phyloP scores from a whole-genome alignment of 768 basidiomycete genomes.

The Mycena chlorophos region DNA sequence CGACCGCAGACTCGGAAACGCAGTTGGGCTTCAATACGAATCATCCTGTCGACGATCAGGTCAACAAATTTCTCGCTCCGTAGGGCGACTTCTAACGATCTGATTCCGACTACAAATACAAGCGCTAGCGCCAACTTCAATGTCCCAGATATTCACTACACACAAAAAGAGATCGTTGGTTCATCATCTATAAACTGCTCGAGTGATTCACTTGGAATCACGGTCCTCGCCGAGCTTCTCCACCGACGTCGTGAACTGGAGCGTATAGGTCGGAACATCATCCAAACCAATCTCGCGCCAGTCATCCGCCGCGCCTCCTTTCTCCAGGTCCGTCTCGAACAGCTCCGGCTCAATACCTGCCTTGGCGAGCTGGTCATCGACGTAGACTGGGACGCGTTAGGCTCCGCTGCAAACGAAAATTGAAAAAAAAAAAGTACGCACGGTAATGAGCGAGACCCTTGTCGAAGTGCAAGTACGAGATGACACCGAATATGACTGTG shows the following conservation, averaged over 20 bases:
- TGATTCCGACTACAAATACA: no score
- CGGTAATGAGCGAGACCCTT: slow-evolving; percentile 36
- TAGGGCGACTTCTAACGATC: no score
- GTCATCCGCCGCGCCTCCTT: slow-evolving; percentile 5
- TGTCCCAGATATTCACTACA: not conserved
- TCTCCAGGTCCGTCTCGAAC: slow-evolving; percentile 23
- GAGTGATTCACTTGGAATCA: not conserved
- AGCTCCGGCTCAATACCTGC: slow-evolving; percentile 21
- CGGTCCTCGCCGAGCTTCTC: not conserved
- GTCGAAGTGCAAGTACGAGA: slow-evolving; percentile 35
- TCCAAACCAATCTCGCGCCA: slow-evolving; percentile 21
- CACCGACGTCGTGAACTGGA: slow-evolving; percentile 10
- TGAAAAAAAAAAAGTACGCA: slow-evolving; percentile 22
- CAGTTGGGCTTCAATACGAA: no score
- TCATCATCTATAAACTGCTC: not conserved
- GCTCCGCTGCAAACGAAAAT: not conserved
- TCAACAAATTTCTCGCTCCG: no score
- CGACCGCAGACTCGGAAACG: no score
- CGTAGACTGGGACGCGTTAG: slow-evolving; percentile 16
- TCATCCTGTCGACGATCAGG: no score
- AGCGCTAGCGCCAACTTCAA: no score
- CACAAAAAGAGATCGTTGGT: not conserved
- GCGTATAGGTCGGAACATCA: slow-evolving; percentile 20
- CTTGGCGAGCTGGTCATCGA: slow-evolving; percentile 20
- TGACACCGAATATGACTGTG: slow-evolving; percentile 30